Evolutionary conservation across 495 filamentous ascomycete species (phyloP).

Genomic region (Annulohypoxylon stygium): DNA sequence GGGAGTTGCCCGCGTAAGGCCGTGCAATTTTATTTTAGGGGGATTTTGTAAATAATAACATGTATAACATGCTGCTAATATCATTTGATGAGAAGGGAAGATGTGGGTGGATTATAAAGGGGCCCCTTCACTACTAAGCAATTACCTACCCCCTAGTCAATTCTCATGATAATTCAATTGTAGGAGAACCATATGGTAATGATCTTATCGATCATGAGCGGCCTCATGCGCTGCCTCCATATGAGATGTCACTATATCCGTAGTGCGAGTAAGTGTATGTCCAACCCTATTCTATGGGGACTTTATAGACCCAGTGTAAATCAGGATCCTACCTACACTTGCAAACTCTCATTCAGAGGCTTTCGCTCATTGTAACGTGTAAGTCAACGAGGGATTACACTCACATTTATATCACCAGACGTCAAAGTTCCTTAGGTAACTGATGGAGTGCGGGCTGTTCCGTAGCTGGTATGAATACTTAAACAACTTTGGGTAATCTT

Average conservation of each 20-base stretch:
- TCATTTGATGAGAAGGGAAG: neutral
- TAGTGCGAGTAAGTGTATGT: neutral
- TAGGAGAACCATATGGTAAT: neutral
- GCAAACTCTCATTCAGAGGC: neutral
- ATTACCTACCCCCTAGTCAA: neutral
- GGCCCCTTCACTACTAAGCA: neutral
- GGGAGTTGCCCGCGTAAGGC: slow-evolving; percentile 17
- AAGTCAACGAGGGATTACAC: neutral
- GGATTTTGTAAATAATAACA: neutral
- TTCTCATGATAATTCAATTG: neutral
- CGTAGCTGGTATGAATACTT: neutral
- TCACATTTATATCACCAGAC: neutral
- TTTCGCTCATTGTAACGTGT: neutral
- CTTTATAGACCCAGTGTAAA: neutral
- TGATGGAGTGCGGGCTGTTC: neutral
- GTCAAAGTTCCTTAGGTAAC: neutral
- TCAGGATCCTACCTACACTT: slow-evolving; percentile 1
- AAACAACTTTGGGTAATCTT: neutral
- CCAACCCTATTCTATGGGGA: neutral
- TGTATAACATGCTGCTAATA: neutral
- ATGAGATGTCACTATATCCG: neutral
- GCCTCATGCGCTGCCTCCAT: neutral
- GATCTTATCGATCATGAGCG: neutral
- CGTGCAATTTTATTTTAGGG: neutral
- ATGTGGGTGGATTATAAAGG: neutral